A percentile compares a stretch with the other conserved stretches of the same genome.
Evolutionary conservation across 306 rosid species (phyloP).

Genomic region (Vigna radiata): DNA sequence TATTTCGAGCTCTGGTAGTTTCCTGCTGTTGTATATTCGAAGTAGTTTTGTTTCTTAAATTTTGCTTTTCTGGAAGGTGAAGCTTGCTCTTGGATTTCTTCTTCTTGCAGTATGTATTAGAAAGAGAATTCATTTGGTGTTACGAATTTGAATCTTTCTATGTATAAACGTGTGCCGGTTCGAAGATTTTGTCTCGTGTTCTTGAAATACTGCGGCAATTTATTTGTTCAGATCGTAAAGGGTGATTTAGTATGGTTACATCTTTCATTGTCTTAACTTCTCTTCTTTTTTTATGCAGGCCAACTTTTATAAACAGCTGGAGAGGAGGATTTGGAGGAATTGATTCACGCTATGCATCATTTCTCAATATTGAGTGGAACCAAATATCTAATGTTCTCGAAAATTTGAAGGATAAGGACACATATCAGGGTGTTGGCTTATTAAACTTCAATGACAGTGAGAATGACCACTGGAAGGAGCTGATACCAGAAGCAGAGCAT

Average conservation of each 20-base stretch:
- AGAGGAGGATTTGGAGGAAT: slow-evolving; percentile 43
- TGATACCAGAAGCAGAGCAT: slow-evolving; percentile 75
- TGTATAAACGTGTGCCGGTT: slow-evolving; percentile 11
- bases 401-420: slow-evolving; percentile 58
- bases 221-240: slow-evolving; percentile 13
- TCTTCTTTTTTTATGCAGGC: slow-evolving; percentile 46
- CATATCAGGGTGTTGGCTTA: slow-evolving; percentile 79
- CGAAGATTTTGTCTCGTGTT: slow-evolving; percentile 13
- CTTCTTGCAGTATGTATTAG: slow-evolving; percentile 16
- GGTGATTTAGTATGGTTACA: not conserved
- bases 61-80: slow-evolving; percentile 21
- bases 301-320: slow-evolving; percentile 51
- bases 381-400: slow-evolving; percentile 60
- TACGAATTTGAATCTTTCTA: slow-evolving; percentile 9
- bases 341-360: slow-evolving; percentile 65
- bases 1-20: slow-evolving; percentile 25
- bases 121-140: slow-evolving; percentile 32
- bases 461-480: slow-evolving; percentile 71
- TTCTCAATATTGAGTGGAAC: slow-evolving; percentile 68
- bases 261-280: not conserved
- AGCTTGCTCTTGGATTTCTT: slow-evolving; percentile 11
- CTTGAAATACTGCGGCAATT: slow-evolving; percentile 15
- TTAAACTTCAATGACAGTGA: slow-evolving; percentile 79
- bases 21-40: not conserved
- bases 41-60: slow-evolving; percentile 10